Conservation (phyloP, 192 early-diverging fungal species). For the Coemansia sp. region DNA sequence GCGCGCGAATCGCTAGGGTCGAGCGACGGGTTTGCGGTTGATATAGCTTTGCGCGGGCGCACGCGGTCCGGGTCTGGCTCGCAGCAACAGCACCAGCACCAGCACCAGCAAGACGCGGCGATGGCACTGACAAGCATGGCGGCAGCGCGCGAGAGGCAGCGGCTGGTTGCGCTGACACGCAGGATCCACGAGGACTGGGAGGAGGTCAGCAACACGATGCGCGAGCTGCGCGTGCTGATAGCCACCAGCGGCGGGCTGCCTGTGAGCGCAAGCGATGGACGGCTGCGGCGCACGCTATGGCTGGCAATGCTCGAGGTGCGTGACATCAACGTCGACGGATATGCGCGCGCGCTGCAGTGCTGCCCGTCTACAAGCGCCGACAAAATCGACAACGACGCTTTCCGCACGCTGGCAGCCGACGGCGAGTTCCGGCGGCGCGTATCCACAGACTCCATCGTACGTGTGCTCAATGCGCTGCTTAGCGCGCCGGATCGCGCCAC, state of each 20-base stretch:
- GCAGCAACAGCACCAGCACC: constrained; percentile 10
- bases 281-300: constrained; percentile 32
- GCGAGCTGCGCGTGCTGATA: constrained; percentile 36
- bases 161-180: constrained; percentile 38
- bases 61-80: neutral
- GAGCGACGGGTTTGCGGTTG: constrained; percentile 21
- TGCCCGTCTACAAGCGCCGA: constrained; percentile 72
- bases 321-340: constrained; percentile 56
- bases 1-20: constrained; percentile 34
- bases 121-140: neutral
- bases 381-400: constrained; percentile 91
- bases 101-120: constrained; percentile 1
- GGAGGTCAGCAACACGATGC: constrained; percentile 42
- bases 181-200: constrained; percentile 47
- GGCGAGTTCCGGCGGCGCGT: constrained; percentile 69
- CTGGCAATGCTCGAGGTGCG: constrained; percentile 54
- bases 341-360: constrained; percentile 66
- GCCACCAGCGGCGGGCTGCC: constrained; percentile 42
- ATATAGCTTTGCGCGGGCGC: constrained; percentile 10
- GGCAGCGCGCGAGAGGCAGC: constrained; percentile 23
- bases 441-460: constrained; percentile 68
- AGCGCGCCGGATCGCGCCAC: constrained; percentile 59
- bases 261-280: constrained; percentile 2
- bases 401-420: constrained; percentile 82
- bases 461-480: constrained; percentile 87